phyloP scores from a whole-genome alignment of 2,329 filamentous ascomycete genomes.

The Aspergillus neotritici region DNA sequence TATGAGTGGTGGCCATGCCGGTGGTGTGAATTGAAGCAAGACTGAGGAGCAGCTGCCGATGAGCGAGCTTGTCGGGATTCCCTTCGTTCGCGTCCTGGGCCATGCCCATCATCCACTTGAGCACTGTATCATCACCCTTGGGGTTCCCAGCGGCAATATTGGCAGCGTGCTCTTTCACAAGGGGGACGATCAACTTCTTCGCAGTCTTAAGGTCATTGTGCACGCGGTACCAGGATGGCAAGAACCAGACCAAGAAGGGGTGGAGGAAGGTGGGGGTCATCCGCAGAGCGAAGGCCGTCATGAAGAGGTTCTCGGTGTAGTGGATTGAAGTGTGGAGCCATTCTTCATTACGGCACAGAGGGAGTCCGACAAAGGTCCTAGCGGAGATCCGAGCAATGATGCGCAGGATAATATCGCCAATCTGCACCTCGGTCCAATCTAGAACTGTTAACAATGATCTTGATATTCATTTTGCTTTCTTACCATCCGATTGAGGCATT shows the following conservation, averaged over 20 bases:
- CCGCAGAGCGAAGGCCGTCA: constrained; percentile 3
- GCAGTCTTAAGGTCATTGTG: not conserved
- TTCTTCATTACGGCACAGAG: constrained; percentile 11
- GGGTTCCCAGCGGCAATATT: constrained; percentile 1
- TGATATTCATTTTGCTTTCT: no score
- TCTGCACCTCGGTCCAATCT: not conserved
- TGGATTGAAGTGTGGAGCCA: constrained; percentile 11
- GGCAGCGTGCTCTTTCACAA: constrained; percentile 1
- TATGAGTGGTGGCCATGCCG: constrained; percentile 8
- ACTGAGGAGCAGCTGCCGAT: constrained; percentile 10
- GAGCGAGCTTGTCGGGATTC: constrained; percentile 9
- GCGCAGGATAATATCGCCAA: constrained; percentile 1
- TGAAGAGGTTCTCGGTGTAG: constrained; percentile 10
- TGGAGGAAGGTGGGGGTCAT: constrained; percentile 1
- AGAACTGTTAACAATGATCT: not conserved
- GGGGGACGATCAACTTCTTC: constrained; percentile 3
- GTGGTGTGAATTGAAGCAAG: constrained; percentile 16
- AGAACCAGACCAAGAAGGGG: not conserved
- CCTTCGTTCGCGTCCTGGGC: constrained; percentile 8
- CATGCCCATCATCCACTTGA: constrained; percentile 34
- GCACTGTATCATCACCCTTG: constrained; percentile 29
- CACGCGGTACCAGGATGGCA: not conserved
- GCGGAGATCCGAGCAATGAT: constrained; percentile 9
- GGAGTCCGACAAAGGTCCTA: constrained; percentile 8
- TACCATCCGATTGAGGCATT: constrained; percentile 1